Evolutionary conservation across 495 filamentous ascomycete species (phyloP), one percentile per base, ranked within the genome.

Genomic region (Xylaria palmicola): DNA sequence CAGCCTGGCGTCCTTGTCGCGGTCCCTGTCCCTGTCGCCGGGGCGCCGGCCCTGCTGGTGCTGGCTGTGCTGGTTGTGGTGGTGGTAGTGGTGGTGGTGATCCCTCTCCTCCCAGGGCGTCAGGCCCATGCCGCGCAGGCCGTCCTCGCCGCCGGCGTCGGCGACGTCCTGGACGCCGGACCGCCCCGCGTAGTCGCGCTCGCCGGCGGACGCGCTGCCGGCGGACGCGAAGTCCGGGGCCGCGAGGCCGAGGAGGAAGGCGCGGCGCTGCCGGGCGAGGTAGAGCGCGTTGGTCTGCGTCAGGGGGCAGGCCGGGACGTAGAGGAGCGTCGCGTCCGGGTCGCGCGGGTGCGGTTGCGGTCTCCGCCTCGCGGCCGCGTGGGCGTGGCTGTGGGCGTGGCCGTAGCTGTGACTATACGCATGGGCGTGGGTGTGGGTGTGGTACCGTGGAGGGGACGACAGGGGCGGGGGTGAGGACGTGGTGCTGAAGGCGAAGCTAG

Each of bases 231-330:
- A 61, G 40, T 55, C 59, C 1, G 59, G 59, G 2, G 59, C 59
- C 5, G 59, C 19, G n/a, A 55, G 59, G 15, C 55, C 55, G 41
- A 59, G 49, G 45, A 87, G 67, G 51, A 90, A 90, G 3, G 86
- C 79, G 64, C 86, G 83, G 19, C 90, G 81, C 73, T 94, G 92
- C 47, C 86, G 81, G 8, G 79, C 77, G 20, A 95, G 80, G 72
- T 90, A 92, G 27, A 86, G 74, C 1, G 86, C 85, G 74, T 93
- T 96, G 56, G 83, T 80, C 62, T 88, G 84, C 7, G 90, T 92
- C n/a, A 92, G 81, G 4, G 92, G 92, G 39, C 87, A 91, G 7
- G 87, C 85, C 0, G 92, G 92, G 48, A 94, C 90, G 64, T 96
- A 94, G 54, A 96, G 70, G 26, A 93, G 51, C 4, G 59, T 60